Percentiles rank a stretch among this genome's conserved stretches.
Evolutionary conservation across 805 yeast species (phyloP).

Genomic region (Candida qinlingensis): DNA sequence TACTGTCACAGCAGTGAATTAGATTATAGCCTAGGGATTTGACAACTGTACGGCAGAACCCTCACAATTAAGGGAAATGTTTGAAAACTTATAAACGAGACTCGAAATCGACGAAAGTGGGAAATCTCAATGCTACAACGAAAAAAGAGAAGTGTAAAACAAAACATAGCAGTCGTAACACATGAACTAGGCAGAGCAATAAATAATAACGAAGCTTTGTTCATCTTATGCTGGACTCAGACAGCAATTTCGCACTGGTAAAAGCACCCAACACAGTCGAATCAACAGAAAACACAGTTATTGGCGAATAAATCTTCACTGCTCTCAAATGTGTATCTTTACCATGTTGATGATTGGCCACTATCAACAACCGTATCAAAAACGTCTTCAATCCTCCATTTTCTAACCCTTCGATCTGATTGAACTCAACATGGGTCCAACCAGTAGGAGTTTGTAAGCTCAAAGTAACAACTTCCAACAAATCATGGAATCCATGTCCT

Average conservation of each 20-base stretch:
- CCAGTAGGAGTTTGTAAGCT: conserved; percentile 66
- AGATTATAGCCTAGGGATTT: no score
- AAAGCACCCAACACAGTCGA: conserved; percentile 20
- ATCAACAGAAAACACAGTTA: conserved; percentile 24
- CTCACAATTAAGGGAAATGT: no score
- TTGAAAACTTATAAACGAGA: no score
- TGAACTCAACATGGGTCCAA: conserved; percentile 65
- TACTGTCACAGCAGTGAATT: no score
- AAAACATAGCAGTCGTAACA: background rate
- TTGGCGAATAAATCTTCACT: conserved; percentile 51
- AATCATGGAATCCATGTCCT: conserved; percentile 76
- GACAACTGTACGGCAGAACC: no score
- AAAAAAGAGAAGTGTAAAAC: background rate
- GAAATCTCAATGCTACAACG: no score
- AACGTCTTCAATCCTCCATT: conserved; percentile 57
- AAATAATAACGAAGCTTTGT: background rate
- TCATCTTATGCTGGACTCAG: conserved; percentile 20
- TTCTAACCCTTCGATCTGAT: conserved; percentile 26
- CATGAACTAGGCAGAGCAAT: background rate
- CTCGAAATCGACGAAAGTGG: no score
- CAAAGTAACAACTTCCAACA: conserved; percentile 57
- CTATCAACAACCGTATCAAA: conserved; percentile 53
- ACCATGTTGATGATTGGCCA: conserved; percentile 89
- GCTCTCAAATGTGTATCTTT: conserved; percentile 90
- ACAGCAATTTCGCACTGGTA: conserved; percentile 19